Conservation (phyloP, 306 rosid species). For the Cucumis cinereus region DNA sequence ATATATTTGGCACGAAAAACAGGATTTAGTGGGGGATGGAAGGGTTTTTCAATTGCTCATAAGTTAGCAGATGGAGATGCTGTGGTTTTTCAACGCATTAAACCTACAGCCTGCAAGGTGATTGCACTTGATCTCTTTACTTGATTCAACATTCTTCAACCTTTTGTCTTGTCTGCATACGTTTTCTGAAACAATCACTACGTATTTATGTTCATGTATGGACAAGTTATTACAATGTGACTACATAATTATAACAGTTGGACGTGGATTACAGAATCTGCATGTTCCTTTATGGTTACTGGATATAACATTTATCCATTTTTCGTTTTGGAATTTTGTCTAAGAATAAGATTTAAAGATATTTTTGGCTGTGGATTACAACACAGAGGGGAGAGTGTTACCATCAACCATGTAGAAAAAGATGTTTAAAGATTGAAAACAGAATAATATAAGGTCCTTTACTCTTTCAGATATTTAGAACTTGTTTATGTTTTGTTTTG, state of each 20-base stretch:
- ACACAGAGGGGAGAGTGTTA: background rate
- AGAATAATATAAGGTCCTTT: background rate
- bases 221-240: too few relatives aligned
- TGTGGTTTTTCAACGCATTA: slow-evolving; percentile 46
- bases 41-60: slow-evolving; percentile 71
- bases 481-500: background rate
- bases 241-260: too few relatives aligned
- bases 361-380: background rate
- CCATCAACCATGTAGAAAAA: background rate
- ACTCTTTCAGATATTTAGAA: background rate
- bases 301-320: background rate
- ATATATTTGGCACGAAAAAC: slow-evolving; percentile 39
- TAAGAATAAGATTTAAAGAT: background rate
- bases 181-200: background rate
- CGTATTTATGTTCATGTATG: background rate
- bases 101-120: slow-evolving; percentile 60
- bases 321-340: background rate
- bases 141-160: background rate
- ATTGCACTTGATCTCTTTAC: slow-evolving; percentile 11
- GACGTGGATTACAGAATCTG: too few relatives aligned
- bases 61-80: slow-evolving; percentile 70
- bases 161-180: background rate
- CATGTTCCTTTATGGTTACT: too few relatives aligned
- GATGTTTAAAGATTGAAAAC: background rate
- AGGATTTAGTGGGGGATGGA: slow-evolving; percentile 81